Base-by-base conservation (phyloP, 2,329 filamentous ascomycete species). In the Arthrobotrys musiformis region DNA sequence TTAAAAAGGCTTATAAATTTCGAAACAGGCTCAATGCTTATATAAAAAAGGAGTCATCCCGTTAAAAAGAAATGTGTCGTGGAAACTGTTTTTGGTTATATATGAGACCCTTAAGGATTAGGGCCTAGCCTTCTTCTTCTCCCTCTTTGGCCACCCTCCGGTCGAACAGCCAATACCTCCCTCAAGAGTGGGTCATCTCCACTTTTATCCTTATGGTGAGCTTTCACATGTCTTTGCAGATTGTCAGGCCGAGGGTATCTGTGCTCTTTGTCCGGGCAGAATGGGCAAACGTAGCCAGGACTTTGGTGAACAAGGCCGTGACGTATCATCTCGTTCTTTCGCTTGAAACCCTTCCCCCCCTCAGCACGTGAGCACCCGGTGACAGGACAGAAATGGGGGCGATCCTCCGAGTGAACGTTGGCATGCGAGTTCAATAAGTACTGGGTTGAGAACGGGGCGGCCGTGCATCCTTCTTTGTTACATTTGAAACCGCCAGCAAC, bases 171-270 rank as follows among this genome's bases (percentile, higher is more conserved):
- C 40, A 98, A 88, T 0, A 98, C 94, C 58, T 94, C 91, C 63
- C 93, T 88, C 44, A 99, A 85, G 67, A 87, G 84, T 0, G 92
- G 89, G 81, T 98, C 94, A 80, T 97, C 93, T 83, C 93, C 94
- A 82, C 92, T 90, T 83, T 93, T 95, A 82, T 98, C 94, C 42
- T 90, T 86, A 82, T 98, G 95, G 82, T 98, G 94, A 46, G 95
- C 93, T 67, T 93, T 89, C 35, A 98, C 95, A 84, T 99, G 95
- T 83, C 94, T 90, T 85, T 97, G 94, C 69, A 99, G 85, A 86
- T 98, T 98, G 83, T 99, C 95, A 35, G 95, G 95, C 80, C 95
- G 88, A 4, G 95, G 95, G 83, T 98, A 98, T 82, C 92, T 94
- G 83, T 97, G 94, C 82, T 97, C 93, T 79, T 93, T 88, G 81